Evolutionary conservation across 495 filamentous ascomycete genomes (phyloP).

Genomic region (Penicillium bovifimosum): DNA sequence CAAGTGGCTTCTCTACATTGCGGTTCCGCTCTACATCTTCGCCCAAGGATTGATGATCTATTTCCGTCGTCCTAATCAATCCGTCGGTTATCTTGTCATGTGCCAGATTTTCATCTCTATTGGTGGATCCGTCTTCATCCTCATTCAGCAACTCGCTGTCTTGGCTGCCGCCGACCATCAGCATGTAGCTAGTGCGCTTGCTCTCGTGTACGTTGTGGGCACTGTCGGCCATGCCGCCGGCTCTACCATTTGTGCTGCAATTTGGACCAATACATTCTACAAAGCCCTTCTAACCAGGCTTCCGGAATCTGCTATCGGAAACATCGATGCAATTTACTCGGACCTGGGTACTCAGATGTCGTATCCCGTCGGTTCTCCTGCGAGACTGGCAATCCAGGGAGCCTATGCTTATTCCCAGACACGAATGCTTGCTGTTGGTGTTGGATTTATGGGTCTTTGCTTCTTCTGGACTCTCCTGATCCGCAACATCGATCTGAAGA

Average conservation of each 20-base stretch:
- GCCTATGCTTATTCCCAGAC: constrained; percentile 53
- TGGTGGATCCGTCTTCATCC: constrained; percentile 50
- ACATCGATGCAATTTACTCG: constrained; percentile 48
- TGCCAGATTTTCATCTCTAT: constrained; percentile 68
- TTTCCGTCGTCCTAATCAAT: constrained; percentile 53
- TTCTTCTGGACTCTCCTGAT: constrained; percentile 32
- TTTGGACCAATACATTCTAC: constrained; percentile 60
- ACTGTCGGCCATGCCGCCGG: constrained; percentile 61
- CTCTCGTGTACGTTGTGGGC: constrained; percentile 54
- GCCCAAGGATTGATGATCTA: constrained; percentile 52
- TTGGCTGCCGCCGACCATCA: constrained; percentile 60
- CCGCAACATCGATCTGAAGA: constrained; percentile 15
- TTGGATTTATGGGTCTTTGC: constrained; percentile 27
- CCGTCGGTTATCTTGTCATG: constrained; percentile 62
- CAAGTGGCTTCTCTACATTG: constrained; percentile 50
- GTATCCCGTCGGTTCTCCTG: constrained; percentile 46
- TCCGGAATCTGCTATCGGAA: constrained; percentile 34
- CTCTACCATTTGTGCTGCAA: constrained; percentile 50
- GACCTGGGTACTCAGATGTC: constrained; percentile 41
- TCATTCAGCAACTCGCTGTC: constrained; percentile 59
- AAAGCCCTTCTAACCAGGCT: constrained; percentile 46
- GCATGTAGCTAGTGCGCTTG: constrained; percentile 59
- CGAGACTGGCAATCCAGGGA: constrained; percentile 43
- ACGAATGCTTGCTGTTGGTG: constrained; percentile 18
- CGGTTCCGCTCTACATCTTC: constrained; percentile 53